Conservation (phyloP, 768 basidiomycete genomes). For the Pulveroboletus sp. region DNA sequence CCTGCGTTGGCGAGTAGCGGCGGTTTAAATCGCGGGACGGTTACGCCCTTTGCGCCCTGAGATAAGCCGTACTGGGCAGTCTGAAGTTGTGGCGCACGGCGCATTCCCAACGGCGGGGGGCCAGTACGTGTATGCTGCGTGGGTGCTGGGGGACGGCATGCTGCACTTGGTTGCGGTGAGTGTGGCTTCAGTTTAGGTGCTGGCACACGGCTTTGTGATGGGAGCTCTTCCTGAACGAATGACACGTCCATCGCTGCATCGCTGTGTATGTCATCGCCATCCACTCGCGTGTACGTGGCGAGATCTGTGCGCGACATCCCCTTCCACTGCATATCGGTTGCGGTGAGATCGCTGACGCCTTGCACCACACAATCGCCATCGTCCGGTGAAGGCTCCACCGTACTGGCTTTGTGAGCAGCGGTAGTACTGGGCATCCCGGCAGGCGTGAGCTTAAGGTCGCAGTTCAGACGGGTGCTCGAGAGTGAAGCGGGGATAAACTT, state of each 20-base stretch:
- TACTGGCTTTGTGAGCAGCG: neutral
- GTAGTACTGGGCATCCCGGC: neutral
- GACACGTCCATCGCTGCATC: neutral
- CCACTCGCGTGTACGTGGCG: conserved; percentile 11
- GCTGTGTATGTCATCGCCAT: conserved; percentile 8
- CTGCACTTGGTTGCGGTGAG: neutral
- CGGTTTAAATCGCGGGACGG: conserved; percentile 27
- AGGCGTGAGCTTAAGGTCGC: conserved; percentile 1
- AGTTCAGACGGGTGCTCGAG: conserved; percentile 9
- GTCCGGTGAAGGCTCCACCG: neutral
- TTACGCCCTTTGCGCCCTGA: conserved; percentile 14
- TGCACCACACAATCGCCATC: conserved; percentile 14
- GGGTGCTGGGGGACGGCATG: neutral
- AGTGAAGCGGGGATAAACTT: conserved; percentile 12
- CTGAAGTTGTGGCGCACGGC: conserved; percentile 16
- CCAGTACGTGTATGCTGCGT: conserved; percentile 14
- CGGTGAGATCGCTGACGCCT: conserved; percentile 18
- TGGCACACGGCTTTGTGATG: neutral
- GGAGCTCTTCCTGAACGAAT: conserved; percentile 5
- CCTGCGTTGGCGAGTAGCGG: conserved; percentile 16
- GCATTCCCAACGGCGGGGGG: conserved; percentile 29
- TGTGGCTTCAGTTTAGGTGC: neutral
- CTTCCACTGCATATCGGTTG: conserved; percentile 19
- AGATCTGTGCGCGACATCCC: conserved; percentile 2
- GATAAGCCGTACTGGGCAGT: conserved; percentile 19